Conservation (phyloP, 2,329 filamentous ascomycete species). For the Fusarium burgessii region DNA sequence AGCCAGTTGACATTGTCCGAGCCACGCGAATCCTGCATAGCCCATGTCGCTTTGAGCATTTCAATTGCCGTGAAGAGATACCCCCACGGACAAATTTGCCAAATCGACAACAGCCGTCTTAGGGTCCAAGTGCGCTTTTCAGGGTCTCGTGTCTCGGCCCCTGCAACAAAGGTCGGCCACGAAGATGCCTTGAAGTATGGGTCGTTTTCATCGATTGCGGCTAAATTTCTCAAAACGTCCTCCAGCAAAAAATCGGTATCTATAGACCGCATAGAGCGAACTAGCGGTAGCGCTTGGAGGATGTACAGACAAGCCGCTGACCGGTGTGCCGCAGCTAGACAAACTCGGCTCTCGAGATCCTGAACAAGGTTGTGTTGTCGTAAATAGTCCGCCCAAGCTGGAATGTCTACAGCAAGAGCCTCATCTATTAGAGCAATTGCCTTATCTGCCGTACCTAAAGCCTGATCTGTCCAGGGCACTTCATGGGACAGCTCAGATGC, state of each 20-base stretch:
- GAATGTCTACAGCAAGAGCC: slow-evolving; percentile 57
- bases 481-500: slow-evolving; percentile 59
- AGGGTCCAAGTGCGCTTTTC: slow-evolving; percentile 64
- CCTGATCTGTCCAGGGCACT: slow-evolving; percentile 49
- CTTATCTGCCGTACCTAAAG: slow-evolving; percentile 51
- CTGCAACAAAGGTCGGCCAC: slow-evolving; percentile 70
- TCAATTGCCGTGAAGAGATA: slow-evolving; percentile 64
- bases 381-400: slow-evolving; percentile 57
- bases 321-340: slow-evolving; percentile 60
- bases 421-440: slow-evolving; percentile 56
- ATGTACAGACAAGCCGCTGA: slow-evolving; percentile 62
- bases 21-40: slow-evolving; percentile 53
- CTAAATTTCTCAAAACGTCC: slow-evolving; percentile 64
- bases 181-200: slow-evolving; percentile 69
- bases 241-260: slow-evolving; percentile 60
- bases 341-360: slow-evolving; percentile 57
- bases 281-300: slow-evolving; percentile 56
- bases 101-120: slow-evolving; percentile 59
- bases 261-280: slow-evolving; percentile 52
- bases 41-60: slow-evolving; percentile 61
- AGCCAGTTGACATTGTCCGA: slow-evolving; percentile 54
- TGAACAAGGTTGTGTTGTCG: slow-evolving; percentile 51
- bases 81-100: slow-evolving; percentile 61
- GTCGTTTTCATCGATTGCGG: slow-evolving; percentile 60
- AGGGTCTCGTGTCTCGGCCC: slow-evolving; percentile 64